Conservation (phyloP, 345 rosid species). For the Ceriops zippeliana region DNA sequence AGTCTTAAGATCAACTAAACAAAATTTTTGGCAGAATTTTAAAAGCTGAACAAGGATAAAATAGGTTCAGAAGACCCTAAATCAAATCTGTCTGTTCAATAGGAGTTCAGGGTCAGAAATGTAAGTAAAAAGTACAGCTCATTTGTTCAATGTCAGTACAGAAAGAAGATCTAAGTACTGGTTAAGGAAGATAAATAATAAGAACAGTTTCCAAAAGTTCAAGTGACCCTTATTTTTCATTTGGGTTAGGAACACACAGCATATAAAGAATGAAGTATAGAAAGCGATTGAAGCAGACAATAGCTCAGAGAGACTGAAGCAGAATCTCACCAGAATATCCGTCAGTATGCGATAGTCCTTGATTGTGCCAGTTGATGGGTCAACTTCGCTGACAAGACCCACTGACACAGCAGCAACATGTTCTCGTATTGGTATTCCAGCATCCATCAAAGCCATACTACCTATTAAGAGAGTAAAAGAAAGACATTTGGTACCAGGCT, state of each 20-base stretch:
- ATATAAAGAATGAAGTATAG: not conserved
- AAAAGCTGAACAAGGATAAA: not conserved
- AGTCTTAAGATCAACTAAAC: constrained; percentile 8
- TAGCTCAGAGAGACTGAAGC: not conserved
- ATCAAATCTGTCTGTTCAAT: no score
- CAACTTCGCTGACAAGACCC: constrained; percentile 83
- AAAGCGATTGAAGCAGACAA: not conserved
- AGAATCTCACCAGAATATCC: constrained; percentile 77
- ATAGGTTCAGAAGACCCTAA: not conserved
- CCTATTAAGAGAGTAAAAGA: constrained; percentile 38
- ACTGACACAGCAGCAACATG: constrained; percentile 99
- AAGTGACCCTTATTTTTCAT: not conserved
- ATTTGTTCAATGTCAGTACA: not conserved
- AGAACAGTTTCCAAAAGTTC: not conserved
- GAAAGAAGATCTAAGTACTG: not conserved
- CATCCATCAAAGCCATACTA: constrained; percentile 99
- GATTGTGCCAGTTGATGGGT: constrained; percentile 67
- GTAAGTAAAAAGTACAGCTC: no score
- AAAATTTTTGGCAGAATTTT: not conserved
- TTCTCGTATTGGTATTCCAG: constrained; percentile 77
- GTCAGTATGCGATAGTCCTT: constrained; percentile 80
- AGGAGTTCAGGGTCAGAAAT: no score
- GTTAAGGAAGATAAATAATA: constrained; percentile 2
- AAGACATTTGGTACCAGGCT: constrained; percentile 11
- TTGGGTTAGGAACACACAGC: not conserved